Evolutionary conservation across 257 asterid genomes (phyloP), one percentile per base, ranked within the genome.

Genomic region (Echium plantagineum): DNA sequence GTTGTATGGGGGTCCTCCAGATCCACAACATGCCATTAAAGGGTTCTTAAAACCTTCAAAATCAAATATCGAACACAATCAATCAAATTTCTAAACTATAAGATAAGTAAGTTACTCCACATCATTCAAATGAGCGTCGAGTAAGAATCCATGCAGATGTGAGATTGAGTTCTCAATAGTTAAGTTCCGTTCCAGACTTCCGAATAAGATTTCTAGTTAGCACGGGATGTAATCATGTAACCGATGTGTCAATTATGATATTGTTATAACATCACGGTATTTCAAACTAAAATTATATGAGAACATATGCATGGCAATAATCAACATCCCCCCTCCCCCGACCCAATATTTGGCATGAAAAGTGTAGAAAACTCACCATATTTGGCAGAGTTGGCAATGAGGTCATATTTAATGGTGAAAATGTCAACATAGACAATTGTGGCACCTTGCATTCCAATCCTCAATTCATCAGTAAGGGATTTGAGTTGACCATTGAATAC

Each of bases 1-100:
- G 75, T 85, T 90, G 71, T 85, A 81, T 1, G 97, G 97, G 55
- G 94, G 83, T 55, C 94, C 94, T 47, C 97, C 96, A 22, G 64
- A 73, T 26, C 94, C 97, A 70, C 97, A 90, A 62, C 96, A 90
- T 21, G 97, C 83, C 96, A 82, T 83, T 66, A 85, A 21, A 24
- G 94, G 85, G 65, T 65, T 74, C 42, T 83, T 58, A 63, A 87
- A 83, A 62, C 93, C 95, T 90, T 74, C 56, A 18, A 53, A 52
- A 7, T n/a, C 22, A 52, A 16, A n/a, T 7, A 52, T 0, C 55
- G 17, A 15, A 51, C 55, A 51, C 18, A 16, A 51, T 15, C 21
- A 15, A 51, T 51, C 21, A 28, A 4, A 28, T 28, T 28, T n/a
- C n/a, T 26, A 5, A 5, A 26, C 5, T 26, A 26, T 2, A 2